These are phyloP conservation scores for Amphichorda felina DNA, from an alignment of 2,329 filamentous ascomycete species.

Conservation along the genomic window DNA sequence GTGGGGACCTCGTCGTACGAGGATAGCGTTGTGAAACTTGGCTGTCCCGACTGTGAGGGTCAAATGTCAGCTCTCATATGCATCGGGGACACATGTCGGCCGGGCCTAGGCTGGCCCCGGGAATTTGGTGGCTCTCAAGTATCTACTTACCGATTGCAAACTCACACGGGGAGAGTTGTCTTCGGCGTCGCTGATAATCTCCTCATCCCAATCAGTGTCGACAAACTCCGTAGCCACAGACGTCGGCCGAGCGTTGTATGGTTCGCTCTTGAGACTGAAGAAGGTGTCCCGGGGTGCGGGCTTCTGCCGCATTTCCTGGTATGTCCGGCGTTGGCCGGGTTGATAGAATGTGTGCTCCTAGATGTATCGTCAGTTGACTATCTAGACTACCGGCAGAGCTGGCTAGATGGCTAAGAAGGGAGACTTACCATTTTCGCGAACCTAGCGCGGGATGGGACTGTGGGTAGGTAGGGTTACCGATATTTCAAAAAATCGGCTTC, in stretches of 20 bases:
- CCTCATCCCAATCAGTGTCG: slow-evolving; percentile 65
- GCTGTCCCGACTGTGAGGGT: slow-evolving; percentile 47
- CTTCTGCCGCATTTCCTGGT: slow-evolving; percentile 41
- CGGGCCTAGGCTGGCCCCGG: background rate
- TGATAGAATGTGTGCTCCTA: slow-evolving; percentile 24
- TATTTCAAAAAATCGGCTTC: background rate
- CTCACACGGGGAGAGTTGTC: slow-evolving; percentile 57
- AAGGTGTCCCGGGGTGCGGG: slow-evolving; percentile 41
- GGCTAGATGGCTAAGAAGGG: background rate
- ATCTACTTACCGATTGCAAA: slow-evolving; percentile 55
- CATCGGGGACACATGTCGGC: background rate
- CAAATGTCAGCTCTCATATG: background rate
- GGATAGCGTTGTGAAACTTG: slow-evolving; percentile 76
- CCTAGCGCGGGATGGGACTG: background rate
- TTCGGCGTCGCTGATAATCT: slow-evolving; percentile 46
- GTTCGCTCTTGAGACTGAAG: slow-evolving; percentile 44
- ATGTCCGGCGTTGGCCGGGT: slow-evolving; percentile 23
- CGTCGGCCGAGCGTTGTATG: slow-evolving; percentile 40
- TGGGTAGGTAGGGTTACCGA: too few species aligned
- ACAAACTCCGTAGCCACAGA: slow-evolving; percentile 69
- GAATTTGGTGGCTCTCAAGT: background rate
- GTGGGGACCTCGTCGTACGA: slow-evolving; percentile 78
- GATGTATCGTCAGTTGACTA: background rate
- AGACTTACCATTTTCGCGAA: slow-evolving; percentile 1
- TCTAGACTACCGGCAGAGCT: background rate